Evolutionary conservation across 345 rosid species (phyloP).

Genomic region (Firmiana major): DNA sequence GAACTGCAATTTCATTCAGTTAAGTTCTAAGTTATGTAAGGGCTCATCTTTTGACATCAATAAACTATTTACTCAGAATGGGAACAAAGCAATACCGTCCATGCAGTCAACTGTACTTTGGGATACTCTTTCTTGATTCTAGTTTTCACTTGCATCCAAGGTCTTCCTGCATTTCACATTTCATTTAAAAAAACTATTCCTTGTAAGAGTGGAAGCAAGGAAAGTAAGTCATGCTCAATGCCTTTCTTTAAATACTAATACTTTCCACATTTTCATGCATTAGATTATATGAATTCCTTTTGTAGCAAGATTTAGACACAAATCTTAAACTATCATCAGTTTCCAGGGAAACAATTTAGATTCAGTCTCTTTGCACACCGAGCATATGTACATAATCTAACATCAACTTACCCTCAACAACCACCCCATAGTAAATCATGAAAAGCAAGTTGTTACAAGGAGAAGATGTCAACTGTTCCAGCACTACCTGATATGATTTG

Average conservation of each 20-base stretch:
- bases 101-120: conserved; percentile 58
- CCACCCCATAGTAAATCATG: conserved; percentile 72
- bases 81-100: conserved; percentile 59
- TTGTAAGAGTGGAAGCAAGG: not conserved
- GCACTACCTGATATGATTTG: conserved; percentile 40
- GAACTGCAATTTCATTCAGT: conserved; percentile 48
- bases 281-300: not conserved
- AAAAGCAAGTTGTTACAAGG: conserved; percentile 81
- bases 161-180: conserved; percentile 61
- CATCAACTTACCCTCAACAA: conserved; percentile 58
- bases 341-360: not conserved
- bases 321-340: not conserved
- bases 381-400: not conserved
- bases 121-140: conserved; percentile 80
- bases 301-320: not conserved
- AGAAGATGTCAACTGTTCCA: conserved; percentile 80
- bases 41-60: conserved; percentile 2
- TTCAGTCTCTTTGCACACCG: not conserved
- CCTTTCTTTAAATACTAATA: no score
- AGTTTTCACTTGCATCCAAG: conserved; percentile 69
- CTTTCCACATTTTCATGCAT: not conserved
- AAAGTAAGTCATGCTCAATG: not conserved
- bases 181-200: not conserved
- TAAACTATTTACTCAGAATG: not conserved
- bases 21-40: not conserved